These are phyloP conservation scores for Penicillium fimorum DNA, from an alignment of 495 filamentous ascomycete genomes.

Conservation along the genomic window DNA sequence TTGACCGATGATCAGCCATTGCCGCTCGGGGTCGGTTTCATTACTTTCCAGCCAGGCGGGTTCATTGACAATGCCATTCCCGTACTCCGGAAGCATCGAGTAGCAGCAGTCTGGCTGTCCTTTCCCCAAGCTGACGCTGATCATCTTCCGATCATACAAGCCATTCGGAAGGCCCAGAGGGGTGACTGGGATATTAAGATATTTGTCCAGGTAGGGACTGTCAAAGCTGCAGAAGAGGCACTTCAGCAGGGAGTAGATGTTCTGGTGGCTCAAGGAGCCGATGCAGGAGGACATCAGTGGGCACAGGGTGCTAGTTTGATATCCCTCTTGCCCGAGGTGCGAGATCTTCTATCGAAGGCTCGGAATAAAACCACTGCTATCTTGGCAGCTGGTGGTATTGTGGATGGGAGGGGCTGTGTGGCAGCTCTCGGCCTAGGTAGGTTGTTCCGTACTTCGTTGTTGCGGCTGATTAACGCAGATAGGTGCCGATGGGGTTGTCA, in stretches of 20 bases:
- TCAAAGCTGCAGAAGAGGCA: constrained; percentile 66
- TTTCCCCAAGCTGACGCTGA: constrained; percentile 46
- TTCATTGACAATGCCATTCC: constrained; percentile 39
- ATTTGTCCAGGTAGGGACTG: constrained; percentile 68
- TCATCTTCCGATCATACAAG: constrained; percentile 46
- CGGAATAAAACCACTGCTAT: constrained; percentile 46
- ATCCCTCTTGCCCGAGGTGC: constrained; percentile 58
- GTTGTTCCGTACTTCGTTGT: not conserved
- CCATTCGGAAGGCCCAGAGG: constrained; percentile 27
- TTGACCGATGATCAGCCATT: constrained; percentile 53
- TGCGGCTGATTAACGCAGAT: not conserved
- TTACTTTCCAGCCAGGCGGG: constrained; percentile 42
- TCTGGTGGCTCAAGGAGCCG: constrained; percentile 67
- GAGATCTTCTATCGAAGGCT: constrained; percentile 48
- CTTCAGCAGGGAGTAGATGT: constrained; percentile 68
- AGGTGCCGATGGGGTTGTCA: constrained; percentile 56
- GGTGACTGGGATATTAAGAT: constrained; percentile 56
- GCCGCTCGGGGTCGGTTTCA: constrained; percentile 62
- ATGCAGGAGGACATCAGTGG: constrained; percentile 68
- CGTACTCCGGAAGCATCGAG: constrained; percentile 42
- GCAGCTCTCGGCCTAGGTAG: constrained; percentile 56
- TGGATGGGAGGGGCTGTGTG: constrained; percentile 60
- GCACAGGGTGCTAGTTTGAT: constrained; percentile 60
- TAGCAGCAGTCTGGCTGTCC: constrained; percentile 68
- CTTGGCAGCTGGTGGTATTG: constrained; percentile 66